Evolutionary conservation across 2,329 filamentous ascomycete species (phyloP).

Genomic region (Xylariaceae sp.): DNA sequence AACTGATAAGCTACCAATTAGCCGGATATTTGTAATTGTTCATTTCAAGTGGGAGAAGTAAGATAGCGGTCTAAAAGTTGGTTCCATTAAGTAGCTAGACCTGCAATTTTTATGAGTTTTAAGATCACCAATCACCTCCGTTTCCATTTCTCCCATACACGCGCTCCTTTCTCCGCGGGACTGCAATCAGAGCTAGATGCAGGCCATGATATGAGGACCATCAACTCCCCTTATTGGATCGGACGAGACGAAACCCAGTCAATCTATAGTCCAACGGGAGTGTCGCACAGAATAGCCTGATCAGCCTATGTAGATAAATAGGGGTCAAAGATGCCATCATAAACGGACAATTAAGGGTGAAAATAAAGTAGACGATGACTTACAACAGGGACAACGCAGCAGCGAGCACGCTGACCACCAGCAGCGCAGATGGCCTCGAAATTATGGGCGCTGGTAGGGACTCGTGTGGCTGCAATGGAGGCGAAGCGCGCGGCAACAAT

Average conservation of each 20-base stretch:
- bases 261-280: constrained; percentile 24
- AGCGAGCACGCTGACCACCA: constrained; percentile 46
- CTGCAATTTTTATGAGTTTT: constrained; percentile 6
- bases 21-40: too few species aligned
- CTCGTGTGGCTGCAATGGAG: constrained; percentile 27
- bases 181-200: background rate
- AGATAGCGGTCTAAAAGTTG: background rate
- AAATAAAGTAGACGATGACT: constrained; percentile 2
- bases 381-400: constrained; percentile 47
- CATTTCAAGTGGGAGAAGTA: too few species aligned
- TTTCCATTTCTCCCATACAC: too few species aligned
- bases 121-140: too few species aligned
- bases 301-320: constrained; percentile 19
- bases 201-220: constrained; percentile 2
- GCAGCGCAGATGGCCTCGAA: constrained; percentile 43
- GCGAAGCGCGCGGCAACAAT: background rate
- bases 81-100: constrained; percentile 9
- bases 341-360: background rate
- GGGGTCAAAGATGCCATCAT: background rate
- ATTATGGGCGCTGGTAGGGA: constrained; percentile 37
- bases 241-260: background rate
- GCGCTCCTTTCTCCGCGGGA: too few species aligned
- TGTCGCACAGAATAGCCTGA: constrained; percentile 33
- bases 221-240: too few species aligned
- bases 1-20: too few species aligned